Percentiles rank a stretch among this genome's conserved stretches.
Evolutionary conservation across 2,329 filamentous ascomycete species (phyloP).

Genomic region (Dendrostoma leiphaemia): DNA sequence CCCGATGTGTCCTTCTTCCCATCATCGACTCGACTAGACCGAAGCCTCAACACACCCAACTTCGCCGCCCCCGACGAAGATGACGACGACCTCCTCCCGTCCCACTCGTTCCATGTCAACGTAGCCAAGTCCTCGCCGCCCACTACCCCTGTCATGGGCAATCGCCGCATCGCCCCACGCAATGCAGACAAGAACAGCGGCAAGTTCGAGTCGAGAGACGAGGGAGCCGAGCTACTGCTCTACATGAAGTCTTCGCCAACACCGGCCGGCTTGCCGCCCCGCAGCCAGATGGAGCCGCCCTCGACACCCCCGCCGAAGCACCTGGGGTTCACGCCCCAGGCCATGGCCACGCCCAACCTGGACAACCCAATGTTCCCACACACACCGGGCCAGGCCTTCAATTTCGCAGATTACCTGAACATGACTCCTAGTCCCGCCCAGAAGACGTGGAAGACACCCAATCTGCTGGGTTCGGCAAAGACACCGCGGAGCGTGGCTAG

Average conservation of each 20-base stretch:
- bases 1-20: slow-evolving; percentile 79
- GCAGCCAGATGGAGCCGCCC: slow-evolving; percentile 63
- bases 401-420: slow-evolving; percentile 96
- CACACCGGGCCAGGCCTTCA: slow-evolving; percentile 81
- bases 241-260: slow-evolving; percentile 92
- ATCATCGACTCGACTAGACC: slow-evolving; percentile 65
- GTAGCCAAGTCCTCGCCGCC: slow-evolving; percentile 69
- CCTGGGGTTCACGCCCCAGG: slow-evolving; percentile 72
- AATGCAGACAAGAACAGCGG: slow-evolving; percentile 43
- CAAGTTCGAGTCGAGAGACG: slow-evolving; percentile 56
- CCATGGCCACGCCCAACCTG: slow-evolving; percentile 83
- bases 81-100: slow-evolving; percentile 77
- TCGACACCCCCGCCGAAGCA: slow-evolving; percentile 75
- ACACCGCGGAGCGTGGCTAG: slow-evolving; percentile 67
- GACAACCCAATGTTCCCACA: slow-evolving; percentile 63
- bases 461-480: slow-evolving; percentile 48
- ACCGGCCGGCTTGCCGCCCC: slow-evolving; percentile 61
- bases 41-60: slow-evolving; percentile 58
- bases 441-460: slow-evolving; percentile 81
- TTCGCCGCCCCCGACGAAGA: slow-evolving; percentile 69
- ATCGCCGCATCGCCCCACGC: slow-evolving; percentile 46
- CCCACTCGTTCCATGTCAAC: slow-evolving; percentile 68
- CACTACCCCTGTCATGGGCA: slow-evolving; percentile 72
- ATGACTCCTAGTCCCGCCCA: slow-evolving; percentile 95
- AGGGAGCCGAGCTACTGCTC: slow-evolving; percentile 76